Conservation (phyloP, 768 basidiomycete genomes). For the Leccinum rimulosum region DNA sequence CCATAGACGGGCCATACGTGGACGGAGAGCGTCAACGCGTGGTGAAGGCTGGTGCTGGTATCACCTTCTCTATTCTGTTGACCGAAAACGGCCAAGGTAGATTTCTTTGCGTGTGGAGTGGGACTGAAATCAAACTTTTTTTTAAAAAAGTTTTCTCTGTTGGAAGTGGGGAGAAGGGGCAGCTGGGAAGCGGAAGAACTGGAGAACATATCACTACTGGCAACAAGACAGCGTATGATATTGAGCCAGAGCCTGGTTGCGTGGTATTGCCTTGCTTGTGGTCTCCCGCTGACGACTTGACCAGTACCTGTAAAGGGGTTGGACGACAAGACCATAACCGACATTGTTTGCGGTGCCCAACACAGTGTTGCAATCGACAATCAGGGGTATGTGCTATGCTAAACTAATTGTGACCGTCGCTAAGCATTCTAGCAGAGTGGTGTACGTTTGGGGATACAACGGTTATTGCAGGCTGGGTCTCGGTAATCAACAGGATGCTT, state of each 20-base stretch:
- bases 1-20: constrained; percentile 55
- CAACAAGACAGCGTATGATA: constrained; percentile 81
- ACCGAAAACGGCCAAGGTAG: constrained; percentile 79
- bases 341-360: constrained; percentile 85
- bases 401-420: background rate
- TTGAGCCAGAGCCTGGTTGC: constrained; percentile 66
- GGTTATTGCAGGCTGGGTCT: constrained; percentile 91
- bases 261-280: constrained; percentile 17
- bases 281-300: constrained; percentile 7
- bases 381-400: constrained; percentile 51
- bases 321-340: constrained; percentile 70
- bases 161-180: constrained; percentile 91
- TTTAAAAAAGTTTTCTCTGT: constrained; percentile 82
- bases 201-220: constrained; percentile 89
- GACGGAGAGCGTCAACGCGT: constrained; percentile 63
- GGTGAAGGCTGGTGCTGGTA: constrained; percentile 74
- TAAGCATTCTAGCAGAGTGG: constrained; percentile 44
- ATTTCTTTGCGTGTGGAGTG: constrained; percentile 10
- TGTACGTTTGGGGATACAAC: constrained; percentile 87
- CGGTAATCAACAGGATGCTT: constrained; percentile 77
- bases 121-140: constrained; percentile 1
- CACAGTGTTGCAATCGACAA: constrained; percentile 81
- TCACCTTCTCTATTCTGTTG: constrained; percentile 81
- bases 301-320: constrained; percentile 75
- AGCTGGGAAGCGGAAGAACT: constrained; percentile 88